Conservation (phyloP, 148 eudicot genomes). For the Rhododendron kiyosumense region DNA sequence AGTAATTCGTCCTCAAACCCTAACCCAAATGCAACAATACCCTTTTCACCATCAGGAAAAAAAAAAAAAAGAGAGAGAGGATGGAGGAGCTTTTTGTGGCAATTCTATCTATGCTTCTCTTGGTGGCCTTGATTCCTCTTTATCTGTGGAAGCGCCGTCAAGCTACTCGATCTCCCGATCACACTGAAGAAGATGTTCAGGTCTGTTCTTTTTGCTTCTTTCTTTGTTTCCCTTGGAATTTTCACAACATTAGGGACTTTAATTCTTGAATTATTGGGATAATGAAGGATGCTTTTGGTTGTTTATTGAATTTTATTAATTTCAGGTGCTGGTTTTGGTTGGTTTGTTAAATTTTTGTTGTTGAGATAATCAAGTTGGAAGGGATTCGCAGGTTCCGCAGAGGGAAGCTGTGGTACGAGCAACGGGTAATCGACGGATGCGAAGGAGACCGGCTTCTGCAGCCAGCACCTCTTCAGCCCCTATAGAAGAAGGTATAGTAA, state of each 20-base stretch:
- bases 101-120: constrained; percentile 58
- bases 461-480: constrained; percentile 81
- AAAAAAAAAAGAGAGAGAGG: not conserved
- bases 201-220: constrained; percentile 22
- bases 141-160: constrained; percentile 81
- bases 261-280: not conserved
- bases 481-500: constrained; percentile 44
- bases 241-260: not conserved
- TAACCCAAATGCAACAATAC: not conserved
- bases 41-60: not conserved
- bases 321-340: not conserved
- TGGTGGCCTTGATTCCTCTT: constrained; percentile 65
- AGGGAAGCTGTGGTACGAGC: constrained; percentile 74
- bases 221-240: not conserved
- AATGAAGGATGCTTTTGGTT: not conserved
- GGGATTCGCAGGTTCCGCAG: constrained; percentile 44
- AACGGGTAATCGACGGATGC: constrained; percentile 59
- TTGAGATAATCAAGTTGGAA: not conserved
- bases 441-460: constrained; percentile 70
- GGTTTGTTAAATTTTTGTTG: no score
- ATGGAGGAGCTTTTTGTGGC: constrained; percentile 85
- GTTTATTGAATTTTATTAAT: not conserved
- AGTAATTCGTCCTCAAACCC: not conserved
- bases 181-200: constrained; percentile 71
- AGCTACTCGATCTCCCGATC: constrained; percentile 32